Conservation (phyloP, 495 filamentous ascomycete species). For the Filosporella fistucella region DNA sequence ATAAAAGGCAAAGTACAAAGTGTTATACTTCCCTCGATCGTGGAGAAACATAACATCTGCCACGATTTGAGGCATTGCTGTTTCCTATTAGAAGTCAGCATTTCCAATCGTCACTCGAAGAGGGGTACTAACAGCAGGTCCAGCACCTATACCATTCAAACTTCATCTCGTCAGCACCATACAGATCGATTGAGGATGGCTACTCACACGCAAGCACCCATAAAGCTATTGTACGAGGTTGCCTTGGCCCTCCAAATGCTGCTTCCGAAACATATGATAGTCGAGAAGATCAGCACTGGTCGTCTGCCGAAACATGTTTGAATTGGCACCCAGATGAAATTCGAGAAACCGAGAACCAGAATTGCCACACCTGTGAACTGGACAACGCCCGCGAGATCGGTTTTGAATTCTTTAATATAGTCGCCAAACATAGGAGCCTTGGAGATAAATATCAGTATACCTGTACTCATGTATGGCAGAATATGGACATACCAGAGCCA, state of each 20-base stretch:
- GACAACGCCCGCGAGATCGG: slow-evolving; percentile 11
- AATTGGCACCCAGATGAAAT: slow-evolving; percentile 62
- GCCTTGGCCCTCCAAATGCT: slow-evolving; percentile 58
- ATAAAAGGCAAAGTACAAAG: slow-evolving; percentile 53
- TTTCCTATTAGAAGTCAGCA: too few relatives aligned
- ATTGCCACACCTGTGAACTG: slow-evolving; percentile 49
- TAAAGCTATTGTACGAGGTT: slow-evolving; percentile 52
- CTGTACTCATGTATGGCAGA: slow-evolving; percentile 11
- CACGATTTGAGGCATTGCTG: slow-evolving; percentile 49
- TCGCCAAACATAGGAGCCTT: slow-evolving; percentile 24
- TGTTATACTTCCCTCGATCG: slow-evolving; percentile 61
- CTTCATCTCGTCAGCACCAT: slow-evolving; percentile 5
- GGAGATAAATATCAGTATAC: slow-evolving; percentile 1
- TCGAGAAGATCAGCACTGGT: slow-evolving; percentile 52
- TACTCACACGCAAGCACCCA: slow-evolving; percentile 51
- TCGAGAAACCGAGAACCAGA: slow-evolving; percentile 59
- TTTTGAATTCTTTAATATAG: slow-evolving; percentile 22
- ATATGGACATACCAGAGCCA: slow-evolving; percentile 21
- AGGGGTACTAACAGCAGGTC: too few relatives aligned
- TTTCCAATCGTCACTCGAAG: too few relatives aligned
- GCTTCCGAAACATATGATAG: slow-evolving; percentile 49
- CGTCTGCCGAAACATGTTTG: slow-evolving; percentile 55
- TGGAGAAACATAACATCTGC: slow-evolving; percentile 63
- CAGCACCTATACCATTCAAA: slow-evolving; percentile 61
- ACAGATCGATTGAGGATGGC: background rate